Conservation (phyloP, 2,329 filamentous ascomycete species). For the Ilyonectria destructans region DNA sequence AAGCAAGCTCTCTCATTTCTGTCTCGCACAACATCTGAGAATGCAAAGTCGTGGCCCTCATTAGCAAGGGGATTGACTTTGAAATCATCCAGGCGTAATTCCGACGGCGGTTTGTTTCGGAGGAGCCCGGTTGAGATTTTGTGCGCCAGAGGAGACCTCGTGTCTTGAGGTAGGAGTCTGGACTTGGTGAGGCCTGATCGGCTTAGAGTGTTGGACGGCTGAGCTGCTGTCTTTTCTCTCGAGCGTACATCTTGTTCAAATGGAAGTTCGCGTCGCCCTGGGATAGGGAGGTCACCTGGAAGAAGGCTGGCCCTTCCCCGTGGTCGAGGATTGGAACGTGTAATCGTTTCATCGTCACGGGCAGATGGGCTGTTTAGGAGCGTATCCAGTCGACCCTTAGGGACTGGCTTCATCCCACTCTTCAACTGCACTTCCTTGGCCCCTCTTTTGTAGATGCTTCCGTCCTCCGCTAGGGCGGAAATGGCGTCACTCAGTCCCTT, state of each 20-base stretch:
- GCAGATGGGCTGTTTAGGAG: conserved; percentile 54
- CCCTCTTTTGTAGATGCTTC: conserved; percentile 51
- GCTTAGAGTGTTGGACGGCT: conserved; percentile 27
- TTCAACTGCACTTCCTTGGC: conserved; percentile 21
- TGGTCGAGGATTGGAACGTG: conserved; percentile 46
- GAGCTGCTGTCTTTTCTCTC: conserved; percentile 34
- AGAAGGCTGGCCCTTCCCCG: conserved; percentile 36
- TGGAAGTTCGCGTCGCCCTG: conserved; percentile 61
- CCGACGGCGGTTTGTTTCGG: conserved; percentile 70
- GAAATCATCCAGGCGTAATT: conserved; percentile 81
- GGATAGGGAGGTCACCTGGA: conserved; percentile 52
- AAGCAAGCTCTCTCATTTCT: conserved; percentile 80
- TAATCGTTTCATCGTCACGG: conserved; percentile 44
- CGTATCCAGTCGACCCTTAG: conserved; percentile 52
- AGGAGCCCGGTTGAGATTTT: conserved; percentile 59
- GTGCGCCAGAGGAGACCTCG: conserved; percentile 37
- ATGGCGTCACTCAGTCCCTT: conserved; percentile 57
- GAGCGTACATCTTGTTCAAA: conserved; percentile 46
- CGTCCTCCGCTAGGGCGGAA: conserved; percentile 66
- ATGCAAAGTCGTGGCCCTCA: conserved; percentile 81
- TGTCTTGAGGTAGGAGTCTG: conserved; percentile 31
- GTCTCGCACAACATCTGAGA: conserved; percentile 80
- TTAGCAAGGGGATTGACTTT: conserved; percentile 84
- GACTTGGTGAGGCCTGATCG: conserved; percentile 25
- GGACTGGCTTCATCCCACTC: conserved; percentile 21